Evolutionary conservation across 768 basidiomycete genomes (phyloP).

Genomic region (Rhizopogon vesiculosus): DNA sequence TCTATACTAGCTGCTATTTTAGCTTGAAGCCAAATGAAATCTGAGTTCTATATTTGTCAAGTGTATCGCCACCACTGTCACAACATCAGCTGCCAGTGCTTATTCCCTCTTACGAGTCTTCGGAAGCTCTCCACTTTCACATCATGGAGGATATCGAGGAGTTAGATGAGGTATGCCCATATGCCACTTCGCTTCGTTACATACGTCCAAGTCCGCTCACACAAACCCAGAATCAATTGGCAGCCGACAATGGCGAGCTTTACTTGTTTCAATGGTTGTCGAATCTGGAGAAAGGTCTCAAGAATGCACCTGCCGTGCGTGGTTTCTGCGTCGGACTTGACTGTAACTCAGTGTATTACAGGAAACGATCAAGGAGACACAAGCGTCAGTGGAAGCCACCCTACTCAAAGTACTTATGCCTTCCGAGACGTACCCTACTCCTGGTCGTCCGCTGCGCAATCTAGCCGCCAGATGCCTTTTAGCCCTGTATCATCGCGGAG

Average conservation of each 20-base stretch:
- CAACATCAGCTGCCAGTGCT: too few species aligned
- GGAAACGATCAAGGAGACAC: slow-evolving; percentile 64
- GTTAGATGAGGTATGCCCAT: slow-evolving; percentile 25
- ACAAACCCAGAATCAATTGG: slow-evolving; percentile 53
- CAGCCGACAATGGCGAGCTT: slow-evolving; percentile 74
- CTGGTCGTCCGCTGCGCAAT: slow-evolving; percentile 83
- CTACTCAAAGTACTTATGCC: slow-evolving; percentile 68
- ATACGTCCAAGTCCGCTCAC: not conserved
- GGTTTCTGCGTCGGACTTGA: not conserved
- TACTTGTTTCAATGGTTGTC: slow-evolving; percentile 85
- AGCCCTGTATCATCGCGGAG: slow-evolving; percentile 70
- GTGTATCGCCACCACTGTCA: too few species aligned
- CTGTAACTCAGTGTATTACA: slow-evolving; percentile 23
- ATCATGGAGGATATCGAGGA: slow-evolving; percentile 23
- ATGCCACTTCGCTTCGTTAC: not conserved
- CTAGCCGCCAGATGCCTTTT: slow-evolving; percentile 76
- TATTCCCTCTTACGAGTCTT: too few species aligned
- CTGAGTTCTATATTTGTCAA: too few species aligned
- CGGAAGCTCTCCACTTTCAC: not conserved
- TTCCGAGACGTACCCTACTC: slow-evolving; percentile 64
- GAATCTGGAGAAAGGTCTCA: slow-evolving; percentile 54
- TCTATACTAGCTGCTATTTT: too few species aligned
- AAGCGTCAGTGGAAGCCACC: slow-evolving; percentile 55
- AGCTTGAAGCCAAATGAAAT: too few species aligned
- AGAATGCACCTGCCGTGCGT: slow-evolving; percentile 49